Evolutionary conservation across 2,329 filamentous ascomycete species (phyloP).

Genomic region (Incumbomyces lentus): DNA sequence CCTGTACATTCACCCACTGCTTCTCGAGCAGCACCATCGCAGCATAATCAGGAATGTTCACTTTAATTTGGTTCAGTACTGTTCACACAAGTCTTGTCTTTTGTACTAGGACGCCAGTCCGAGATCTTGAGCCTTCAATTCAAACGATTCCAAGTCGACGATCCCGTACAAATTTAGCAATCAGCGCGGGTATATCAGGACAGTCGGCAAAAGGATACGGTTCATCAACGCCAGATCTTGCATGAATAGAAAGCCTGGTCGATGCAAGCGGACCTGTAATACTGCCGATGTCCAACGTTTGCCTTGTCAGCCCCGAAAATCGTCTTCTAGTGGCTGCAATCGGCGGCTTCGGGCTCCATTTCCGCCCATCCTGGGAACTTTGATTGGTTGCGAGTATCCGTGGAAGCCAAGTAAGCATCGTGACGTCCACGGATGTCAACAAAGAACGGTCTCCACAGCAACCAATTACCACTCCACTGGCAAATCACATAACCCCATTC

Average conservation of each 20-base stretch:
- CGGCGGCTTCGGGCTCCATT: background rate
- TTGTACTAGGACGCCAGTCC: no score
- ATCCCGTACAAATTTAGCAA: background rate
- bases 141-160: background rate
- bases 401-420: no score
- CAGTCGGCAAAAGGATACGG: no score
- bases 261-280: no score
- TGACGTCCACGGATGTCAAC: constrained; percentile 1
- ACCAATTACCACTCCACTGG: background rate
- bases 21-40: constrained; percentile 44
- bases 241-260: background rate
- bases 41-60: constrained; percentile 16
- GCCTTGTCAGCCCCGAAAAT: background rate
- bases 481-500: background rate
- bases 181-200: background rate
- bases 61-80: background rate
- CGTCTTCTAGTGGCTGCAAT: background rate
- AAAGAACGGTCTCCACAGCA: constrained; percentile 2
- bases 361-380: background rate
- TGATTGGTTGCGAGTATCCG: background rate
- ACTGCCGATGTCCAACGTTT: background rate
- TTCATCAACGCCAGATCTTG: background rate
- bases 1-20: constrained; percentile 68
- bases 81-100: no score
- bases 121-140: background rate